A percentile compares a stretch with the other conserved stretches of the same genome.
Conservation (phyloP, 2,329 filamentous ascomycete genomes). For the Metarhizium brunneum region DNA sequence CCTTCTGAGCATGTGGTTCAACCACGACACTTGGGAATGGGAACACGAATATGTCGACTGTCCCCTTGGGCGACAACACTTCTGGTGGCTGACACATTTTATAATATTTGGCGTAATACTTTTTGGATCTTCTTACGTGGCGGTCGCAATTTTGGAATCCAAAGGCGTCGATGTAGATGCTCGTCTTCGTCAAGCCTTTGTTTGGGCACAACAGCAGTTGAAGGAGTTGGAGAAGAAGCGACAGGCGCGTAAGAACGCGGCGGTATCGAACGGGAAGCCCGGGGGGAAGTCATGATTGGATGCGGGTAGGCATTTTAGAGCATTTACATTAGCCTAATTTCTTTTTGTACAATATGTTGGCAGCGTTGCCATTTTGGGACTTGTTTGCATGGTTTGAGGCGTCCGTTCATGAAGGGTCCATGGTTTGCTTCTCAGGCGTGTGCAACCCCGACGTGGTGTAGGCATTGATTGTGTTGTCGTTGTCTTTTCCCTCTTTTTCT, state of each 20-base stretch:
- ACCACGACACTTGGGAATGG: constrained; percentile 65
- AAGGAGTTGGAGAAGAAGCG: constrained; percentile 1
- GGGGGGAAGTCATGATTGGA: constrained; percentile 14
- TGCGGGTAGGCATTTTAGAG: constrained; percentile 1
- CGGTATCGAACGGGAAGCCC: constrained; percentile 10
- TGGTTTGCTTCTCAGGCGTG: not conserved
- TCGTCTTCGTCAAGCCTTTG: constrained; percentile 12
- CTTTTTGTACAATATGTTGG: constrained; percentile 1
- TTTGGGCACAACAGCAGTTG: constrained; percentile 9
- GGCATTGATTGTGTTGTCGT: not conserved
- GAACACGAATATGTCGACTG: constrained; percentile 72
- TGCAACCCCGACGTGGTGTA: not conserved
- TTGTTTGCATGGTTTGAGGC: constrained; percentile 5
- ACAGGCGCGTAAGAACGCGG: not conserved
- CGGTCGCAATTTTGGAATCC: constrained; percentile 14
- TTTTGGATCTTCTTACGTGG: constrained; percentile 16
- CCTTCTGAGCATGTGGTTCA: constrained; percentile 83
- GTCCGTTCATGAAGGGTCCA: not conserved
- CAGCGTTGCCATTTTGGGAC: not conserved
- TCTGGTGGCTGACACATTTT: constrained; percentile 89
- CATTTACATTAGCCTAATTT: constrained; percentile 3
- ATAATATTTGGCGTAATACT: constrained; percentile 46
- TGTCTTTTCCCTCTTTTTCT: not conserved
- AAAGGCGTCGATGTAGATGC: constrained; percentile 27
- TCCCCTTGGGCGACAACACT: constrained; percentile 72